Evolutionary conservation across 2,329 filamentous ascomycete species (phyloP), one percentile per base, ranked within the genome.

Genomic region (Xylaria sp.): DNA sequence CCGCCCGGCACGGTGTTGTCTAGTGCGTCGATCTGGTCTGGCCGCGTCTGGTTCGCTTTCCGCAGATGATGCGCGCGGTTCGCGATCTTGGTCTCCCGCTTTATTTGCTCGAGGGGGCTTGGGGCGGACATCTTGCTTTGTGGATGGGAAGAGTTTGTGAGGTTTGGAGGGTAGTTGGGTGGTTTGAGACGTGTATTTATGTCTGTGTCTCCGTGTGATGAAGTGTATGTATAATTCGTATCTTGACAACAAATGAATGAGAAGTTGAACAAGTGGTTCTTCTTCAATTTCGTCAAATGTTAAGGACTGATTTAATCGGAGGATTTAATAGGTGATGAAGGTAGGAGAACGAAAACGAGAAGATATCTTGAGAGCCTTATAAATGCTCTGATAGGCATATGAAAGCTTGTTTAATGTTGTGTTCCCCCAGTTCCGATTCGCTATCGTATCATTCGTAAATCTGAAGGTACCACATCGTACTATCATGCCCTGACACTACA

Each of bases 11-110:
- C 80, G 2, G 86, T 83, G 62, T 83, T 85, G 77, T 97, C 95
- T 1, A 98, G 88, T 5, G 84, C 83, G 78, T 97, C 95, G 75
- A 98, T 96, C 9, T 86, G 84, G 79, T 98, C 94, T 1, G 93
- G 87, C 31, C 90, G 87, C 17, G 91, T 85, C 74, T 90, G 84
- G 75, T 86, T 87, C 77, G 88, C 87, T 77, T 90, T 92, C 74
- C 86, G 86, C 57, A 92, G 85, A 78, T 91, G 90, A 1, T 88
- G 87, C 31, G 88, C 82, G 59, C 90, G 88, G 76, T 93, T 82
- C n/a, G 92, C 91, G 59, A 84, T 83, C 74, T 88, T 89, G 64
- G 84, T 84, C 69, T 93, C 89, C 60, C 85, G 84, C 70, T 85
- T 85, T 74, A 93, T 83, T 66, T 89, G 86, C 51, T 92, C 90